A percentile compares a stretch with the other conserved stretches of the same genome.
Evolutionary conservation across 345 rosid genomes (phyloP).

Genomic region (Eucalyptus virginea): DNA sequence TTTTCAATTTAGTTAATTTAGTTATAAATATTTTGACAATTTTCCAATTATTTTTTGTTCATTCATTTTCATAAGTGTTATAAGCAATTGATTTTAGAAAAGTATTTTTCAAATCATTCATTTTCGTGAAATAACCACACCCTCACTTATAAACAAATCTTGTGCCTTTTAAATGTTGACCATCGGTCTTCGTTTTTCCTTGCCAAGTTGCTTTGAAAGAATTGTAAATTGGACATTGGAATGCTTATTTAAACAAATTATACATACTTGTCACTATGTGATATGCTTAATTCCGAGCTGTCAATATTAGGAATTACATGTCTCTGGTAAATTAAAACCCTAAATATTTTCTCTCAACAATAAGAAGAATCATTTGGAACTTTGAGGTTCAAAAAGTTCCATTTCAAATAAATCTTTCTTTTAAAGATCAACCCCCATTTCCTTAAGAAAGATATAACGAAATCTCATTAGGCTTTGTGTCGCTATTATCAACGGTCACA

Average conservation of each 20-base stretch:
- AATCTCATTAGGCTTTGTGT: not conserved
- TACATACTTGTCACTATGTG: not conserved
- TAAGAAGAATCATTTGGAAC: not conserved
- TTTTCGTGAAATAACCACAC: too few relatives aligned
- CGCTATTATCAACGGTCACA: not conserved
- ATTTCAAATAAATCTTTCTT: not conserved
- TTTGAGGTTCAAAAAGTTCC: not conserved
- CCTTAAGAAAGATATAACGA: not conserved
- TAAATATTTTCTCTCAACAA: not conserved
- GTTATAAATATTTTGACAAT: accelerated
- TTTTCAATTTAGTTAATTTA: too few relatives aligned
- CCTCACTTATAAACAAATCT: too few relatives aligned
- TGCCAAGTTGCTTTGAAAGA: too few relatives aligned
- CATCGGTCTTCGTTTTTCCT: too few relatives aligned
- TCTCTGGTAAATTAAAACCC: not conserved
- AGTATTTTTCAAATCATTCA: too few relatives aligned
- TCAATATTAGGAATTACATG: not conserved
- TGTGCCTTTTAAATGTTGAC: too few relatives aligned
- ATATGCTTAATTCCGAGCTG: not conserved
- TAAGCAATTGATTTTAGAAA: too few relatives aligned
- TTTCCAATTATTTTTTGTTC: too few relatives aligned
- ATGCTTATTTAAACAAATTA: too few relatives aligned
- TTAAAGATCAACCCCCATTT: not conserved
- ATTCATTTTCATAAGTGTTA: too few relatives aligned
- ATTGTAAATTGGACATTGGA: too few relatives aligned